phyloP scores from a whole-genome alignment of 148 eudicot genomes.

The Vaccinium darrowii region DNA sequence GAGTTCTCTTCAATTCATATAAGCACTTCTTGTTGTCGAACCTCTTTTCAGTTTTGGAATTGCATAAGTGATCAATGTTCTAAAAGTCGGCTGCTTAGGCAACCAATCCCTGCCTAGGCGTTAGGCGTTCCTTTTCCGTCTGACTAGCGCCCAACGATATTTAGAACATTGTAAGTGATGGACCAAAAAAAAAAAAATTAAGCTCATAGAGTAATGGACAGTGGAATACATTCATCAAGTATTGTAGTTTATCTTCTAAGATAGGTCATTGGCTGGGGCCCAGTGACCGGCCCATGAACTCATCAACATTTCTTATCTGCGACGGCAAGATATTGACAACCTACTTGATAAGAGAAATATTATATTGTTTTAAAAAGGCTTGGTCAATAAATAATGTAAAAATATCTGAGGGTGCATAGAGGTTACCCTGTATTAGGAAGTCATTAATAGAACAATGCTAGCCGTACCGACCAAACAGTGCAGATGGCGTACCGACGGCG shows the following conservation, averaged over 20 bases:
- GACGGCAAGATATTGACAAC: constrained; percentile 2
- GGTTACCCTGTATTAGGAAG: constrained; percentile 12
- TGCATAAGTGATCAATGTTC: not conserved
- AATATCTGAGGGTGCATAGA: constrained; percentile 20
- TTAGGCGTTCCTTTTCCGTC: too few relatives aligned
- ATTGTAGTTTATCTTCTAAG: not conserved
- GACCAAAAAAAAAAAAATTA: not conserved
- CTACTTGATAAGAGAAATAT: constrained; percentile 17
- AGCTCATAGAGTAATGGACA: constrained; percentile 2
- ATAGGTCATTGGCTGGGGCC: constrained; percentile 19
- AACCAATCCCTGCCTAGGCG: too few relatives aligned
- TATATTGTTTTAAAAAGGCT: constrained; percentile 15
- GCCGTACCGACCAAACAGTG: too few relatives aligned
- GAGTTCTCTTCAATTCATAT: not conserved
- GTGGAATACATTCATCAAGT: not conserved
- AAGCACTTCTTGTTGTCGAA: not conserved
- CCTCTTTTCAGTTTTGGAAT: not conserved
- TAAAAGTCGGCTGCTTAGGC: too few relatives aligned
- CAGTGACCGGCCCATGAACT: constrained; percentile 43
- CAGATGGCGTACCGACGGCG: too few relatives aligned
- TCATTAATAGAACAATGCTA: not conserved
- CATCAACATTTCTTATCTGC: constrained; percentile 22
- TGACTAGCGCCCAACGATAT: too few relatives aligned
- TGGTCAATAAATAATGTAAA: not conserved
- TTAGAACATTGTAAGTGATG: not conserved